Evolutionary conservation across 108 stramenopile species (phyloP).

Genomic region (Skeletonema tropicum): DNA sequence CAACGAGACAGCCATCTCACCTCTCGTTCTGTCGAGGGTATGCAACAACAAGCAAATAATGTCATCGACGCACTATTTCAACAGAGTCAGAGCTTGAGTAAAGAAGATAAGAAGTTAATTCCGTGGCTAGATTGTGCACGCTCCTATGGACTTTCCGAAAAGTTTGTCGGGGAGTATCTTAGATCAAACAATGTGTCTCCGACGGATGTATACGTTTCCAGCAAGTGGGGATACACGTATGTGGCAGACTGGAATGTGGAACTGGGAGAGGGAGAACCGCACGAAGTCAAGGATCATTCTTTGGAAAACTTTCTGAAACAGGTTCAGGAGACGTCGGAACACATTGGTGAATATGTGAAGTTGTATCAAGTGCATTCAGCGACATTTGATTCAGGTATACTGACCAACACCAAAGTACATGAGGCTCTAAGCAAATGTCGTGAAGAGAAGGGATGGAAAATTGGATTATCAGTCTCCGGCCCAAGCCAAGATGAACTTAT

Average conservation of each 20-base stretch:
- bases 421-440: constrained; percentile 59
- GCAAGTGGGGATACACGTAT: constrained; percentile 85
- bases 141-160: constrained; percentile 78
- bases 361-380: constrained; percentile 85
- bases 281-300: constrained; percentile 87
- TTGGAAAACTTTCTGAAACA: constrained; percentile 70
- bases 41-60: constrained; percentile 64
- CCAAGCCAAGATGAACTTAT: constrained; percentile 68
- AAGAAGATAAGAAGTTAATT: not conserved
- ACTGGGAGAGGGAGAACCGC: constrained; percentile 61
- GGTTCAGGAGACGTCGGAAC: constrained; percentile 55
- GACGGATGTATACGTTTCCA: constrained; percentile 57
- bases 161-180: constrained; percentile 80
- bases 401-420: constrained; percentile 57
- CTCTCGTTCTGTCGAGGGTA: constrained; percentile 41
- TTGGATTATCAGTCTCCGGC: constrained; percentile 78
- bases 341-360: constrained; percentile 68
- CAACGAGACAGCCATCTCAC: constrained; percentile 29
- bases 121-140: constrained; percentile 83
- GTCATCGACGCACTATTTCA: constrained; percentile 68
- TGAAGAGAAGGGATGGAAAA: constrained; percentile 61
- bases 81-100: constrained; percentile 14
- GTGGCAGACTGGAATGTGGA: constrained; percentile 78
- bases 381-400: constrained; percentile 78
- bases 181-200: constrained; percentile 46